A percentile compares a stretch with the other conserved stretches of the same genome.
phyloP scores from a whole-genome alignment of 169 alveolate genomes.

The Plasmodium fragile region DNA sequence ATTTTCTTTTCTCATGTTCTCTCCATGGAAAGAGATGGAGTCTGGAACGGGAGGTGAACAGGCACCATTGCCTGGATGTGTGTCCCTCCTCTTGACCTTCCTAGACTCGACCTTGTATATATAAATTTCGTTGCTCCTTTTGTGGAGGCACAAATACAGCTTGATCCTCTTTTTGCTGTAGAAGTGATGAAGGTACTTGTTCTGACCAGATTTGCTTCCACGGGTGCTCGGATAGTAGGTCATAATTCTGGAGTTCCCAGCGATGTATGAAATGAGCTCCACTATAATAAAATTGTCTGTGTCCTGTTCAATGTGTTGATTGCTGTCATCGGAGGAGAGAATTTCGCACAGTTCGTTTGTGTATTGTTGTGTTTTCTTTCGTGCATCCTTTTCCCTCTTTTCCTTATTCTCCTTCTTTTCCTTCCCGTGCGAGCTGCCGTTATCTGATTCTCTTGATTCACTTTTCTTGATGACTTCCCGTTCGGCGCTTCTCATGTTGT shows the following conservation, averaged over 20 bases:
- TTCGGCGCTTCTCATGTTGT: not conserved
- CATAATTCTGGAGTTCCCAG: slow-evolving; percentile 56
- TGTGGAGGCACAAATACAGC: slow-evolving; percentile 42
- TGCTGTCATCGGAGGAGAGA: slow-evolving; percentile 54
- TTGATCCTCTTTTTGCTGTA: slow-evolving; percentile 58
- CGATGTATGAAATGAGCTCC: slow-evolving; percentile 68
- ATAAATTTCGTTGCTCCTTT: slow-evolving; percentile 48
- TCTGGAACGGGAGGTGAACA: not conserved
- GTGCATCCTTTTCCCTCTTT: not conserved
- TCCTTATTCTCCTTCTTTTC: not conserved
- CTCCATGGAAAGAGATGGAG: not conserved
- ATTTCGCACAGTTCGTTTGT: slow-evolving; percentile 28
- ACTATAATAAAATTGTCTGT: slow-evolving; percentile 54
- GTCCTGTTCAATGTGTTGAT: not conserved
- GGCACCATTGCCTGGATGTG: not conserved
- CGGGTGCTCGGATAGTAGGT: slow-evolving; percentile 63
- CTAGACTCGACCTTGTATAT: slow-evolving; percentile 55
- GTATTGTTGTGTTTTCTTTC: not conserved
- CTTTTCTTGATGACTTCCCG: not conserved
- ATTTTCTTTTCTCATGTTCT: not conserved
- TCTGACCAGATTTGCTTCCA: slow-evolving; percentile 35
- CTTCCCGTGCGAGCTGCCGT: not conserved
- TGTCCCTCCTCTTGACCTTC: slow-evolving; percentile 5
- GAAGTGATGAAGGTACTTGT: slow-evolving; percentile 67
- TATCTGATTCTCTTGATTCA: not conserved